Conservation (phyloP, 2,329 filamentous ascomycete species). For the Verruconis gallopava region DNA sequence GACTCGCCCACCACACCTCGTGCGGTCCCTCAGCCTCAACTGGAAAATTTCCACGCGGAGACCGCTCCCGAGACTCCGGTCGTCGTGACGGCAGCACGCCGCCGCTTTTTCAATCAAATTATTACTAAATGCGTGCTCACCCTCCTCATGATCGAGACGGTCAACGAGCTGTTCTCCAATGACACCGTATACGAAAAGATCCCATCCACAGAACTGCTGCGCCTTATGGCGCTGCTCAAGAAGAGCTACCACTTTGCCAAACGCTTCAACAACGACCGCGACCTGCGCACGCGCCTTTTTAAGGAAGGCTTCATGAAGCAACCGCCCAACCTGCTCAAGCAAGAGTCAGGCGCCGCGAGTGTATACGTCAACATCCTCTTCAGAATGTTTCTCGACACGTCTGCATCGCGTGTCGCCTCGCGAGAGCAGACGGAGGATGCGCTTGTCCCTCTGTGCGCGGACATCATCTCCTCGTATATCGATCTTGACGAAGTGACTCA, state of each 20-base stretch:
- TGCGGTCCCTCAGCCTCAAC: constrained; percentile 24
- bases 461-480: constrained; percentile 80
- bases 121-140: constrained; percentile 97
- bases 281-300: constrained; percentile 87
- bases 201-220: constrained; percentile 74
- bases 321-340: constrained; percentile 91
- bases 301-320: constrained; percentile 99
- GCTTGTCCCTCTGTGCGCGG: constrained; percentile 84
- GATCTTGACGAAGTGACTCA: constrained; percentile 89
- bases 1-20: constrained; percentile 17
- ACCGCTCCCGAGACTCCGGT: constrained; percentile 71
- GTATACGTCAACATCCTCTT: constrained; percentile 95
- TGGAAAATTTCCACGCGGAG: constrained; percentile 61
- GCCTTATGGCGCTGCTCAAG: constrained; percentile 88
- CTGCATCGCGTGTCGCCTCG: constrained; percentile 66
- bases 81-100: constrained; percentile 81
- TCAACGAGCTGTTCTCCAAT: constrained; percentile 96
- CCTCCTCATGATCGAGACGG: constrained; percentile 97
- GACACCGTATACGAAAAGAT: constrained; percentile 90
- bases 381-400: constrained; percentile 89
- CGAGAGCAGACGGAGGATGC: constrained; percentile 79
- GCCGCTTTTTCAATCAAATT: constrained; percentile 97
- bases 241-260: constrained; percentile 95
- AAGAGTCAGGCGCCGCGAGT: constrained; percentile 82
- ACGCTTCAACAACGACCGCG: constrained; percentile 95